Base-by-base conservation (phyloP, 1,284 basidiomycete genomes). In the Melampsora abietis-canadensis region DNA sequence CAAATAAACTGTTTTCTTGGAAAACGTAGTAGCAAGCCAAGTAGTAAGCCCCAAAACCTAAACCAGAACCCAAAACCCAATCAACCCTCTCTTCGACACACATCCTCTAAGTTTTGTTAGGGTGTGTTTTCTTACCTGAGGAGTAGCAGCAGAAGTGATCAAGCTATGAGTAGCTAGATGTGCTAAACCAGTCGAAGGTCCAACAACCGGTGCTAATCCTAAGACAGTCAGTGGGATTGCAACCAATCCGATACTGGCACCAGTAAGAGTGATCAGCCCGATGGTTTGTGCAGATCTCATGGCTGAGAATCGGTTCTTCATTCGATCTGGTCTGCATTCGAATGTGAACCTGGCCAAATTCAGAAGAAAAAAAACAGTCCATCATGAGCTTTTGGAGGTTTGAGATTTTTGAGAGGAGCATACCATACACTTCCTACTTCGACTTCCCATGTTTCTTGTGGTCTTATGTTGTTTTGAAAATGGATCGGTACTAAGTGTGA, bases 391-490 rank as follows among this genome's bases (percentile, higher is more conserved):
- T 57, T 57, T 54, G 51, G 27, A 6, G n/a, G 10, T 21, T 21
- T n/a, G 4, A 6, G 10, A 3, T 21, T 46, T 19, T 7, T 21
- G 2, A 31, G 19, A 54, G 19, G 40, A 51, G 19, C 68, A 8
- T 21, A 70, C 68, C 68, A 64, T 19, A 70, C 68, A 54, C 68
- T 70, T 40, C 68, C 68, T 21, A 70, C 68, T 47, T 63, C 40
- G 0, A 62, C 40, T 24, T 62, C 59, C 68, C 68, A 70, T n/a
- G 61, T 70, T 21, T 70, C 59, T 54, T 63, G 60, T 1, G 68
- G 60, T 46, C 51, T 31, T 2, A 70, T 21, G 3, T 48, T 24
- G 24, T 70, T 70, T 31, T 54, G 19, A 24, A 70, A 70, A 70
- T 70, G 68, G n/a, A 70, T 51, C 8, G 68, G 68, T 15, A 62